phyloP scores from a whole-genome alignment of 495 filamentous ascomycete species.

The Penicillium silybi region DNA sequence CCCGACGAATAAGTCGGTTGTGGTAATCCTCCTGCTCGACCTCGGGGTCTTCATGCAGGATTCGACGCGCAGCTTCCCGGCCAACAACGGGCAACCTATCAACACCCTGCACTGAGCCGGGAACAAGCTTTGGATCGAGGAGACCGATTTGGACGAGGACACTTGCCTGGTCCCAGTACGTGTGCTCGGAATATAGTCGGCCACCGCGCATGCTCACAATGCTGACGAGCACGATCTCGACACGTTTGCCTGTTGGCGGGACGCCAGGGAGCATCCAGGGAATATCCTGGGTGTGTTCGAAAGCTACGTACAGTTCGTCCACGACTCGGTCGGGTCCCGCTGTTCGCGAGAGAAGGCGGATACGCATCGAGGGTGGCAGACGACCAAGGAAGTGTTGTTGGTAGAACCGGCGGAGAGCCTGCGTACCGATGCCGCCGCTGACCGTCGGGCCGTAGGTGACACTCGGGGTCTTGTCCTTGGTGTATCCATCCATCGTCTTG shows the following conservation, averaged over 20 bases:
- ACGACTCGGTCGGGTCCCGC: conserved; percentile 57
- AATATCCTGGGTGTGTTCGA: conserved; percentile 67
- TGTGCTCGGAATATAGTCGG: conserved; percentile 74
- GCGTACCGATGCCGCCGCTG: conserved; percentile 70
- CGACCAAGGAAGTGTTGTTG: conserved; percentile 66
- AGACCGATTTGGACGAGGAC: conserved; percentile 75
- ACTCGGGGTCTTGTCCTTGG: conserved; percentile 43
- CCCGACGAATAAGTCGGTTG: conserved; percentile 36
- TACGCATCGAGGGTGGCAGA: conserved; percentile 61
- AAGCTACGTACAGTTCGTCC: conserved; percentile 55
- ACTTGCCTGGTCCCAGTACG: conserved; percentile 85
- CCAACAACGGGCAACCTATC: conserved; percentile 69
- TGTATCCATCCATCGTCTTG: conserved; percentile 53
- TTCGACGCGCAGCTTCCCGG: conserved; percentile 59
- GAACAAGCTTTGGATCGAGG: conserved; percentile 59
- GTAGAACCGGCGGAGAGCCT: conserved; percentile 69
- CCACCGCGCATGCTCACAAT: conserved; percentile 73
- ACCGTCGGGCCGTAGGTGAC: conserved; percentile 56
- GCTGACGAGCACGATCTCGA: conserved; percentile 69
- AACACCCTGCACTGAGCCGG: conserved; percentile 43
- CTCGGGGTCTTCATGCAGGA: conserved; percentile 56
- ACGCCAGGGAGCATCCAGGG: conserved; percentile 82
- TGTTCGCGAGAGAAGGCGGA: conserved; percentile 71
- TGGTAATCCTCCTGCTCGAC: conserved; percentile 38
- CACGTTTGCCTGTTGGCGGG: conserved; percentile 60